Base-by-base conservation (phyloP, 2,329 filamentous ascomycete species). In the Clonostachys chloroleuca region DNA sequence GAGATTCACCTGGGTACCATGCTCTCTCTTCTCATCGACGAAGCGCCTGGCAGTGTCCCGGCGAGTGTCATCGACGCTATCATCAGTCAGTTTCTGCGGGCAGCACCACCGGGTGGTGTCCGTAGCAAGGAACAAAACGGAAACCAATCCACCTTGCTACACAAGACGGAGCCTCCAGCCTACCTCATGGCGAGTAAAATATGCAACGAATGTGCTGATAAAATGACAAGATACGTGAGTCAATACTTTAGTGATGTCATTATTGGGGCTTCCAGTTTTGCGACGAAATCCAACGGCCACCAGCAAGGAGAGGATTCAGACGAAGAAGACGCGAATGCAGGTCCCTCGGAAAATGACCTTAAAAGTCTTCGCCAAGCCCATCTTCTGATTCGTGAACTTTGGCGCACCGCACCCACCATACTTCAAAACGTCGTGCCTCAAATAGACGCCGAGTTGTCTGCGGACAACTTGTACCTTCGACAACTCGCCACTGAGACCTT, bases 181-280 rank as follows among this genome's bases (percentile, higher is more conserved):
- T 99, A 99, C 69, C 87, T 94, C 61, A 95, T 97, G 87, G 92
- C 94, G 18, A 95, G 95, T 67, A 89, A 88, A 3, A 85, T 99
- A 41, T 99, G 94, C 72, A 94, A 91, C 58, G 81, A 81, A 16
- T 95, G 86, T 56, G 83, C 89, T 1, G 92, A 96, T 56, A 95
- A 95, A 67, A 96, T 99, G 92, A 86, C 90, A 2, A 86, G 91
- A 51, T 90, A 95, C 55, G 86, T 97, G 47, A 92, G 90, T 55
- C 91, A 95, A 60, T 99, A 97, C 65, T 99, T 99, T 64, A 95
- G 91, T 66, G 91, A 95, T 48, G 91, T 97, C 45, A 95, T 99
- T 49, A 84, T 97, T 51, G 91, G 96, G 60, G 88, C 91, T 5
- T 91, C 84, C 36, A 81, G 73, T 12, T 76, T 81, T 42, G 73